phyloP scores from a whole-genome alignment of 2,329 filamentous ascomycete species.

The Aspergillus floridensis region DNA sequence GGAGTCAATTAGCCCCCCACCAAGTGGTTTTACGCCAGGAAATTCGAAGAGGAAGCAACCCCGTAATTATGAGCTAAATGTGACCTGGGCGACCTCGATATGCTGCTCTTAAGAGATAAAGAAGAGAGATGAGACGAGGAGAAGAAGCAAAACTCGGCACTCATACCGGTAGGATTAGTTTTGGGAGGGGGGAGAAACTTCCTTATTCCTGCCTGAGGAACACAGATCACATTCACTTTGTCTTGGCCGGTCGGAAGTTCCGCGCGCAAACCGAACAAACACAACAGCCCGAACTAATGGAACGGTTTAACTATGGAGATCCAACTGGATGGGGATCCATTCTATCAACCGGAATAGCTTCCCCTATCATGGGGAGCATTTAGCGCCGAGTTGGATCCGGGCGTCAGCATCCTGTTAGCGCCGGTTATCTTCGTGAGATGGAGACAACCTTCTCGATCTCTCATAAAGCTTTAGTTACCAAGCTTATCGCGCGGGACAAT shows the following conservation, averaged over 20 bases:
- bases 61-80: background rate
- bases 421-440: background rate
- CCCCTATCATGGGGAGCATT: background rate
- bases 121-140: background rate
- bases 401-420: background rate
- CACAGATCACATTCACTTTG: conserved; percentile 16
- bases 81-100: background rate
- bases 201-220: conserved; percentile 5
- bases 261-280: conserved; percentile 21
- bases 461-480: too few relatives aligned
- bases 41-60: background rate
- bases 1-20: background rate
- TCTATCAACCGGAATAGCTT: too few relatives aligned
- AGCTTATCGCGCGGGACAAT: too few relatives aligned
- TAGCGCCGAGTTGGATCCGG: background rate
- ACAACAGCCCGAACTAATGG: background rate
- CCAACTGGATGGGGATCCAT: too few relatives aligned
- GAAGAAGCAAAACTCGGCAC: background rate
- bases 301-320: background rate
- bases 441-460: too few relatives aligned
- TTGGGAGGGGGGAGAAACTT: background rate
- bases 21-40: background rate
- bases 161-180: background rate
- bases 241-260: conserved; percentile 5
- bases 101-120: background rate